Conservation (phyloP, 768 basidiomycete genomes). For the Sutorius australiensis region DNA sequence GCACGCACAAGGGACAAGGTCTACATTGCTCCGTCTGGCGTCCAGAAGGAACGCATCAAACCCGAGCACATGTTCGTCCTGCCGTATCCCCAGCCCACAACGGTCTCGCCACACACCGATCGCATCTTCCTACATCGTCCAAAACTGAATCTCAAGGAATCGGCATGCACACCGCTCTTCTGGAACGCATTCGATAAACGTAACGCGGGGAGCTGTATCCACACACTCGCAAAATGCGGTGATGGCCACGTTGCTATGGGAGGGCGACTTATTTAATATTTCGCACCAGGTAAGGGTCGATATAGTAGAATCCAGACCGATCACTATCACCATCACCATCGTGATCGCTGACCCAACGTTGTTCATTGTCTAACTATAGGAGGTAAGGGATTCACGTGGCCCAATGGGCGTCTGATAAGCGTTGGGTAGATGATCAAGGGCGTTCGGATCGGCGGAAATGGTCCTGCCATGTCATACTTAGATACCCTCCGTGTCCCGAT, state of each 20-base stretch:
- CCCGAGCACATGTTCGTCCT: constrained; percentile 86
- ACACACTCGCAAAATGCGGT: constrained; percentile 91
- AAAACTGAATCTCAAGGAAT: constrained; percentile 68
- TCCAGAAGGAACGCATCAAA: constrained; percentile 85
- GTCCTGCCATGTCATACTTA: constrained; percentile 72
- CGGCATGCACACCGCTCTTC: constrained; percentile 86
- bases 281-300: constrained; percentile 65
- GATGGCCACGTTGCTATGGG: constrained; percentile 80
- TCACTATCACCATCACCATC: constrained; percentile 1
- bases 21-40: constrained; percentile 84
- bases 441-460: constrained; percentile 72
- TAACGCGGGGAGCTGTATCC: constrained; percentile 81
- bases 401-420: background rate
- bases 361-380: constrained; percentile 28
- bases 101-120: constrained; percentile 57
- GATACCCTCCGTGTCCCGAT: constrained; percentile 85
- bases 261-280: constrained; percentile 66
- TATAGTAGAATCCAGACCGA: background rate
- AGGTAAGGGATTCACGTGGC: constrained; percentile 28
- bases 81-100: constrained; percentile 61
- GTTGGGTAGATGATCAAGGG: constrained; percentile 83
- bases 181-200: constrained; percentile 87
- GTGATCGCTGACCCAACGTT: background rate
- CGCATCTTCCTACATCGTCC: constrained; percentile 79
- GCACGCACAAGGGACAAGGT: constrained; percentile 55